These are phyloP conservation scores for Verticillium nubilum DNA, from an alignment of 2,329 filamentous ascomycete species.

Conservation along the genomic window DNA sequence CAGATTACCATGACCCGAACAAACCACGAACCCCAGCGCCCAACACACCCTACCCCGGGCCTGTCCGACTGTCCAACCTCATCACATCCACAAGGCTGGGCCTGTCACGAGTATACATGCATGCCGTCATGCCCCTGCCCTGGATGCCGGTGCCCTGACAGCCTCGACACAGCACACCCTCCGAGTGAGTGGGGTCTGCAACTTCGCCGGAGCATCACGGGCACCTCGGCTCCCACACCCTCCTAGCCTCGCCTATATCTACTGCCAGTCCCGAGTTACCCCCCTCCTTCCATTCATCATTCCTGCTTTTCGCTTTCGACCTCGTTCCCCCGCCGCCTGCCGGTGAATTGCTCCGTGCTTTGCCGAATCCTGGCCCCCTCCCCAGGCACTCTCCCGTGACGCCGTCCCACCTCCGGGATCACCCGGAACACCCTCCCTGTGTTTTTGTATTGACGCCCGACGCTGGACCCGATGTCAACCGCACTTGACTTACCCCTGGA, in stretches of 20 bases:
- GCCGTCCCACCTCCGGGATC: not conserved
- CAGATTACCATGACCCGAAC: not conserved
- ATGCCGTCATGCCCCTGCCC: not conserved
- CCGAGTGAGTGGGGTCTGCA: not conserved
- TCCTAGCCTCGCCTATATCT: conserved; percentile 11
- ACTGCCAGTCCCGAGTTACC: not conserved
- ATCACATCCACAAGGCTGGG: conserved; percentile 1
- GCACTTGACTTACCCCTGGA: not conserved
- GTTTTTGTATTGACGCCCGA: not conserved
- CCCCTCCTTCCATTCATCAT: not conserved
- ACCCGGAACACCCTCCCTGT: not conserved
- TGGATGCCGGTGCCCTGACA: no score
- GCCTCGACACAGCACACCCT: not conserved
- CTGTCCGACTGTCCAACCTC: not conserved
- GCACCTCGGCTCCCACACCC: conserved; percentile 9
- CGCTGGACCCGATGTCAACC: not conserved
- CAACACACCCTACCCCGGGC: not conserved
- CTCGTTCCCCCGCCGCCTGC: not conserved
- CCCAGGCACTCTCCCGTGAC: not conserved
- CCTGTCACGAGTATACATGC: not conserved
- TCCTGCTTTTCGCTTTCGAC: not conserved
- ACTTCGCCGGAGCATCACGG: conserved; percentile 12
- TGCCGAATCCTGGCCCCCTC: not conserved
- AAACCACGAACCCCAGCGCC: not conserved
- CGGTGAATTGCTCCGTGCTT: not conserved